Percentiles rank a stretch among this genome's conserved stretches.
phyloP scores from a whole-genome alignment of 805 yeast genomes.

The Candida rishiriensis region DNA sequence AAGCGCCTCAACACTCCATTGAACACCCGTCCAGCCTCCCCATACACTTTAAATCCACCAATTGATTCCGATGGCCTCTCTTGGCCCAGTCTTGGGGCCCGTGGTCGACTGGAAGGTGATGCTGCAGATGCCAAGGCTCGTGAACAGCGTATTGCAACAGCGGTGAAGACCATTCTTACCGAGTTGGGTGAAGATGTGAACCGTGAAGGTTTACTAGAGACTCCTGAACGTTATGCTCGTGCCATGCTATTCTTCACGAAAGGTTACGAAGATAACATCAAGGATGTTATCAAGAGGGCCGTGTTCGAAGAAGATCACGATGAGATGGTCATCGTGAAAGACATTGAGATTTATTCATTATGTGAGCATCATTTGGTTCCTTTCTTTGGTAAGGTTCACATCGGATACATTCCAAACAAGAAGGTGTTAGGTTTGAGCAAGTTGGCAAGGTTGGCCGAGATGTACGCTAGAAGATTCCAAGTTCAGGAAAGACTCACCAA shows the following conservation, averaged over 20 bases:
- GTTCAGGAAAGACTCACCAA: constrained; percentile 98
- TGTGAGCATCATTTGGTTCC: constrained; percentile 99
- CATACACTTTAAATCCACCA: constrained; percentile 79
- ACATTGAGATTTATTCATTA: constrained; percentile 84
- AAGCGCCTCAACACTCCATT: constrained; percentile 49
- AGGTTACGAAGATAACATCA: constrained; percentile 92
- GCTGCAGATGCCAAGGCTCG: constrained; percentile 62
- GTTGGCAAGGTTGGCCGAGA: constrained; percentile 92
- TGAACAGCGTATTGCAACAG: constrained; percentile 74
- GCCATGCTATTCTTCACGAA: constrained; percentile 95
- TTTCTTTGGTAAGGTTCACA: constrained; percentile 93
- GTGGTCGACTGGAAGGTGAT: constrained; percentile 65
- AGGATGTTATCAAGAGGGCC: constrained; percentile 89
- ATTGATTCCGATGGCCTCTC: constrained; percentile 87
- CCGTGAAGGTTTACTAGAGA: constrained; percentile 86
- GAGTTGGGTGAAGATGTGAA: constrained; percentile 90
- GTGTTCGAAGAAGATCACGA: constrained; percentile 98
- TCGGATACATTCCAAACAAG: constrained; percentile 95
- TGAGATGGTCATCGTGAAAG: constrained; percentile 97
- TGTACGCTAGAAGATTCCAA: constrained; percentile 92
- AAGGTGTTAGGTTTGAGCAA: constrained; percentile 89
- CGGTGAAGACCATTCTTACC: constrained; percentile 68
- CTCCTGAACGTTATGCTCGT: constrained; percentile 94
- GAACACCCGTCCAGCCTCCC: constrained; percentile 74
- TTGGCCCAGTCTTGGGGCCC: constrained; percentile 90